A percentile compares a stretch with the other conserved stretches of the same genome.
These are phyloP conservation scores for Cicer chorassanicum DNA, from an alignment of 306 rosid species.

Conservation along the genomic window DNA sequence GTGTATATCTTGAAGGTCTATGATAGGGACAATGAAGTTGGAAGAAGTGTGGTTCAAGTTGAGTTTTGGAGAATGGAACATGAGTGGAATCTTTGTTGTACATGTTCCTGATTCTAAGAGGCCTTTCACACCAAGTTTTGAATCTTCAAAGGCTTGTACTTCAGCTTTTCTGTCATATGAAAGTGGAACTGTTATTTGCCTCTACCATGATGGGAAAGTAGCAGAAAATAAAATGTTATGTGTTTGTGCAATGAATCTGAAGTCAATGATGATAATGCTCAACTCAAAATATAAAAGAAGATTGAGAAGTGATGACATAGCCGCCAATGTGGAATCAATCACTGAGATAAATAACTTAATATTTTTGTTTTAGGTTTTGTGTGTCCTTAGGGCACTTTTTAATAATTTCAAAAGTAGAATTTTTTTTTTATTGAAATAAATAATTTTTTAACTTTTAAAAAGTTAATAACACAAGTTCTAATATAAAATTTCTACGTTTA, in stretches of 20 bases:
- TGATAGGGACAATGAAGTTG: neutral
- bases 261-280: too few relatives aligned
- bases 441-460: too few relatives aligned
- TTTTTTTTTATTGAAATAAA: too few relatives aligned
- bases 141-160: constrained; percentile 5
- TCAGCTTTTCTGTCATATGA: neutral
- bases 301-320: too few relatives aligned
- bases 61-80: neutral
- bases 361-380: too few relatives aligned
- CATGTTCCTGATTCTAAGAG: constrained; percentile 1
- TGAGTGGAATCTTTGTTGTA: neutral
- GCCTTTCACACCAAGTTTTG: neutral
- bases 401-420: too few relatives aligned
- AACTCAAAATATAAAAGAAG: too few relatives aligned
- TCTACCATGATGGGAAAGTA: neutral
- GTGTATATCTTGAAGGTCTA: constrained; percentile 2
- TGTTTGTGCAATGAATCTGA: neutral
- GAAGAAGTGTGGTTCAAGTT: neutral
- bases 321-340: too few relatives aligned
- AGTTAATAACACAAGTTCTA: too few relatives aligned
- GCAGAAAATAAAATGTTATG: neutral
- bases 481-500: too few relatives aligned
- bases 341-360: too few relatives aligned
- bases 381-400: too few relatives aligned
- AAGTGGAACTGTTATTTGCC: neutral